A percentile compares a stretch with the other conserved stretches of the same genome.
Conservation (phyloP, 768 basidiomycete genomes). For the Strobilomyces confusus region DNA sequence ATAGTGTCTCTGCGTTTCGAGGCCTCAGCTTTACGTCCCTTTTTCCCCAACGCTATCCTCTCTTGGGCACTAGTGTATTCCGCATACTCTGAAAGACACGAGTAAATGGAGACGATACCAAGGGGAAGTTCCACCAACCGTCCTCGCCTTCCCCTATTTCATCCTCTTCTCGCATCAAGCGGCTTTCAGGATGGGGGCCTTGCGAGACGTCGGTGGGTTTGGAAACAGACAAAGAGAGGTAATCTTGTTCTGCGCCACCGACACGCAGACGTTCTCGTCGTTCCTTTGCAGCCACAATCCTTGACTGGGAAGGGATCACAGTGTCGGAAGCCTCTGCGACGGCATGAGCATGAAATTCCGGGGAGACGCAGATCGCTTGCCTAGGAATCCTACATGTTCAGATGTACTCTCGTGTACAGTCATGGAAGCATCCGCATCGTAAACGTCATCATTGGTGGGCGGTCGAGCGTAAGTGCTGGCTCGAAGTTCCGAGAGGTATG, state of each 20-base stretch:
- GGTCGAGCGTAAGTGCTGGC: constrained; percentile 65
- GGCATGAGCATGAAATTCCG: constrained; percentile 1
- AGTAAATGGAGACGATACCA: constrained; percentile 5
- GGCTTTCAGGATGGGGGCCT: constrained; percentile 83
- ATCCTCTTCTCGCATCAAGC: constrained; percentile 81
- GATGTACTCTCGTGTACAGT: constrained; percentile 38
- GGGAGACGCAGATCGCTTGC: constrained; percentile 20
- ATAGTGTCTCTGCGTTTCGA: constrained; percentile 63
- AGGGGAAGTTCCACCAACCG: constrained; percentile 43
- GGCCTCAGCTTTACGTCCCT: constrained; percentile 69
- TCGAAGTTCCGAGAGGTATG: constrained; percentile 73
- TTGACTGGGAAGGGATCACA: constrained; percentile 65
- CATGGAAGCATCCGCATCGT: constrained; percentile 49
- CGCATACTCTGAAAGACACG: constrained; percentile 57
- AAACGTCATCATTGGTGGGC: constrained; percentile 34
- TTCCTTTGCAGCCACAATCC: constrained; percentile 70
- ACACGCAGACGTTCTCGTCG: constrained; percentile 66
- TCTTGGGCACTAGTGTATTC: constrained; percentile 88
- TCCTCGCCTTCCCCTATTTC: constrained; percentile 87
- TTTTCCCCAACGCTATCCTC: constrained; percentile 81
- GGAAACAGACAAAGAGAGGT: constrained; percentile 71
- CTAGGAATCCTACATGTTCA: constrained; percentile 28
- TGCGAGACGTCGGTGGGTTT: constrained; percentile 48
- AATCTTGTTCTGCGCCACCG: constrained; percentile 57
- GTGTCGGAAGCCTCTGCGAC: constrained; percentile 37